Evolutionary conservation across 176 grass and related monocot species (phyloP), one percentile per base, ranked within the genome.

Genomic region (Coix lacrymajobi): DNA sequence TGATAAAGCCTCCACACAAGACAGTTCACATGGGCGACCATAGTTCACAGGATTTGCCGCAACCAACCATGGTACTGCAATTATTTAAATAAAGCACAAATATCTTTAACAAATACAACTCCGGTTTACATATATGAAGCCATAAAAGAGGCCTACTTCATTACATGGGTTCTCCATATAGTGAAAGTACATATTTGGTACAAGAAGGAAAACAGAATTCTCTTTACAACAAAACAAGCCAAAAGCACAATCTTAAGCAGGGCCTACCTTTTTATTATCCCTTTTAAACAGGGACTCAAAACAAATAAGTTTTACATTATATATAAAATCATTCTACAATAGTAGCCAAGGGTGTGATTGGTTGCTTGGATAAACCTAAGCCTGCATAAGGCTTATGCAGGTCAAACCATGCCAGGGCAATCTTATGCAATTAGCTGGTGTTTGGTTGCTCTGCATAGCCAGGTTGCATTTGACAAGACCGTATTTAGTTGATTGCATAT

Each of bases 41-140:
- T 95, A 98, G 86, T 98, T 98, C 57, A 98, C 96, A 75, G 96
- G 96, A 76, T 98, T 98, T 80, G 96, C 96, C 76, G 96, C 96
- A 76, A 98, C 96, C 83, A 98, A 91, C 96, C 96, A 98, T 58
- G 96, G 92, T 83, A 98, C 96, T 98, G 89, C 68, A 83, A 86
- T 17, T 25, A 81, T 72, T 79, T 16, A 62, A 87, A 29, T 31
- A 46, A 58, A 73, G 44, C 7, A 73, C 4, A 52, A 71, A 49
- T 43, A 52, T 26, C 28, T 73, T 29, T 66, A 67, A 58, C n/a
- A 49, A n/a, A 49, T 19, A 3, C 5, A 24, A 40, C 5, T 28
- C 39, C 0, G 4, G n/a, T 85, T 68, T 48, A 66, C 4, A 30
- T 36, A 26, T 9, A 8, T 34, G 19, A 33, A 66, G 61, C 10